These are phyloP conservation scores for Synchytrium microbalum DNA, from an alignment of 371 early-diverging fungal genomes.

Conservation along the genomic window DNA sequence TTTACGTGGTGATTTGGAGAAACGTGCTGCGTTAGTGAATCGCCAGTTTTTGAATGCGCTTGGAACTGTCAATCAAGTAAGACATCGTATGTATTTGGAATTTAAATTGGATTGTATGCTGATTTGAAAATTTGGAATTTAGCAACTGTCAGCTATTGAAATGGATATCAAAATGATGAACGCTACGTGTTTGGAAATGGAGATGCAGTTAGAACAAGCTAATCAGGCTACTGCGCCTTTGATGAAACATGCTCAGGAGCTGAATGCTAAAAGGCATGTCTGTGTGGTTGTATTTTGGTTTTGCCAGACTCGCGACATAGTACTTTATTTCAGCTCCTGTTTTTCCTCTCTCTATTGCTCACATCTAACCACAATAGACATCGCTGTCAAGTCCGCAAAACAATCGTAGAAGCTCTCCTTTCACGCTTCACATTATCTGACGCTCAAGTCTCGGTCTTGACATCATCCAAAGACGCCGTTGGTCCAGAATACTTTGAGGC, in stretches of 20 bases:
- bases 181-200: slow-evolving; percentile 54
- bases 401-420: slow-evolving; percentile 45
- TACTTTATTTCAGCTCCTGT: not conserved
- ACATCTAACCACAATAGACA: slow-evolving; percentile 9
- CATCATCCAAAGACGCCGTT: slow-evolving; percentile 43
- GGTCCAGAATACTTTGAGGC: slow-evolving; percentile 63
- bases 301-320: slow-evolving; percentile 11
- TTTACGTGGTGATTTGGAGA: slow-evolving; percentile 64
- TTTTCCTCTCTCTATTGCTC: not conserved
- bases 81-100: slow-evolving; percentile 1
- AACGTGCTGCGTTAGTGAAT: slow-evolving; percentile 52
- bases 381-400: slow-evolving; percentile 14
- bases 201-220: slow-evolving; percentile 43
- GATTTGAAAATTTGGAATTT: too few species aligned
- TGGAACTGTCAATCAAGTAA: slow-evolving; percentile 51
- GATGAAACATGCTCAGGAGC: slow-evolving; percentile 55
- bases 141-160: slow-evolving; percentile 53
- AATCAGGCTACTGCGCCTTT: slow-evolving; percentile 49
- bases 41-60: slow-evolving; percentile 54
- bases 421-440: slow-evolving; percentile 62
- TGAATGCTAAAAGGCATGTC: slow-evolving; percentile 52
- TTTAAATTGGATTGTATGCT: too few species aligned
- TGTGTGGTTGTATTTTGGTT: slow-evolving; percentile 14
- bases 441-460: slow-evolving; percentile 45
- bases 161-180: slow-evolving; percentile 50